These are phyloP conservation scores for Sclerotinia minor DNA, from an alignment of 2,329 filamentous ascomycete genomes.

Conservation along the genomic window DNA sequence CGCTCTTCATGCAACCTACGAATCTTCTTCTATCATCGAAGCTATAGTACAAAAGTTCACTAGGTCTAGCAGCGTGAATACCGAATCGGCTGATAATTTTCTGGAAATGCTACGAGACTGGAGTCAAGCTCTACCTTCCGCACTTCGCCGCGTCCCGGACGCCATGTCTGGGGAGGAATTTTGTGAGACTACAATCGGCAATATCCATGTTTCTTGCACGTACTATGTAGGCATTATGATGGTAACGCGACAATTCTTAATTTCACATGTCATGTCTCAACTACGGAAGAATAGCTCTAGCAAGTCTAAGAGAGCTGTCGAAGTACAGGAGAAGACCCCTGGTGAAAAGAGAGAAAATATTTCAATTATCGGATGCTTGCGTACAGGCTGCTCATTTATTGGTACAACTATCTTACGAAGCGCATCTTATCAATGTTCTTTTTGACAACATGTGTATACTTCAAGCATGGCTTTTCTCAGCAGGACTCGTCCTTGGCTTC, in stretches of 20 bases:
- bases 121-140: constrained; percentile 15
- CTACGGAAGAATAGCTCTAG: constrained; percentile 8
- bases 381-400: constrained; percentile 12
- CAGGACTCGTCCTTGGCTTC: constrained; percentile 13
- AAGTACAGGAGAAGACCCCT: not conserved
- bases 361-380: constrained; percentile 11
- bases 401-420: constrained; percentile 13
- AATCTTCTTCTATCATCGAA: constrained; percentile 19
- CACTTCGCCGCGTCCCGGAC: constrained; percentile 5
- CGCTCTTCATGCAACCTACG: constrained; percentile 3
- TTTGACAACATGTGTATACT: constrained; percentile 15
- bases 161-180: not conserved
- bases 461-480: constrained; percentile 11
- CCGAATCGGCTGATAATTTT: constrained; percentile 14
- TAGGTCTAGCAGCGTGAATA: constrained; percentile 2
- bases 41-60: constrained; percentile 2
- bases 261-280: constrained; percentile 12
- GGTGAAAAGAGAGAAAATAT: not conserved
- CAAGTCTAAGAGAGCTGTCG: not conserved
- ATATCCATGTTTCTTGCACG: constrained; percentile 15
- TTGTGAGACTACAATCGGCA: constrained; percentile 10
- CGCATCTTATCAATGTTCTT: not conserved
- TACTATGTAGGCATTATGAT: constrained; percentile 16
- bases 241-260: constrained; percentile 16
- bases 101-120: constrained; percentile 13